These are phyloP conservation scores for Phytopythium boreale DNA, from an alignment of 352 stramenopile species.

Conservation along the genomic window DNA sequence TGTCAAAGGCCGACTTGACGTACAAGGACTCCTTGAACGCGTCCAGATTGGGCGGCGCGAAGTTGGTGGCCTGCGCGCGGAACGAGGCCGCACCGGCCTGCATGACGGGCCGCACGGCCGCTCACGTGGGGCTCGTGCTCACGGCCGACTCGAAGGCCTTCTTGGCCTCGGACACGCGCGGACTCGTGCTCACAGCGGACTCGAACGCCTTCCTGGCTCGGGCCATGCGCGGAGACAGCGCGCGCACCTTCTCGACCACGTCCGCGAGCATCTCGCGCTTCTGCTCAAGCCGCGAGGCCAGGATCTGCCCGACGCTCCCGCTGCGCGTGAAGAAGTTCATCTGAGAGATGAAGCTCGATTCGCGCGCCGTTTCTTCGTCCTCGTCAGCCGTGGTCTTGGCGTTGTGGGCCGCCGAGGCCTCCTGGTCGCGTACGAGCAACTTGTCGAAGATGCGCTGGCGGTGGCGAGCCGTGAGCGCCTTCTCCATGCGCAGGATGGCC, in stretches of 20 bases:
- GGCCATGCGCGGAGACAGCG: slow-evolving; percentile 3
- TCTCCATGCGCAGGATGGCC: slow-evolving; percentile 53
- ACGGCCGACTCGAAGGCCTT: slow-evolving; percentile 1
- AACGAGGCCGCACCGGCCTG: slow-evolving; percentile 2
- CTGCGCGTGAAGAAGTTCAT: neutral
- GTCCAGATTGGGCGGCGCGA: slow-evolving; percentile 4
- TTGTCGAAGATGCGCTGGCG: slow-evolving; percentile 1
- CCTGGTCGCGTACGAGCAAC: neutral
- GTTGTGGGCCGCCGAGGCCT: neutral
- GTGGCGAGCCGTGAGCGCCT: slow-evolving; percentile 19
- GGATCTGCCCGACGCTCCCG: neutral
- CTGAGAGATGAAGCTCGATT: neutral
- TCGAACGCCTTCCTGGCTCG: neutral
- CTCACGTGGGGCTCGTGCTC: slow-evolving; percentile 1
- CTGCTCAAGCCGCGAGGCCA: slow-evolving; percentile 5
- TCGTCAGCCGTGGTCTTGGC: neutral
- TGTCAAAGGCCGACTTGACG: slow-evolving; percentile 12
- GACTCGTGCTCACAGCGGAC: neutral
- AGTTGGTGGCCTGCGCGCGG: slow-evolving; percentile 3
- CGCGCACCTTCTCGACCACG: slow-evolving; percentile 1
- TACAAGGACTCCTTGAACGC: slow-evolving; percentile 8
- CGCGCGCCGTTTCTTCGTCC: neutral
- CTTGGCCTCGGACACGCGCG: slow-evolving; percentile 1
- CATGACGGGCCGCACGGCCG: slow-evolving; percentile 3
- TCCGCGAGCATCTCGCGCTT: slow-evolving; percentile 8